These are phyloP conservation scores for Ilyonectria robusta DNA, from an alignment of 2,329 filamentous ascomycete genomes.

Conservation along the genomic window DNA sequence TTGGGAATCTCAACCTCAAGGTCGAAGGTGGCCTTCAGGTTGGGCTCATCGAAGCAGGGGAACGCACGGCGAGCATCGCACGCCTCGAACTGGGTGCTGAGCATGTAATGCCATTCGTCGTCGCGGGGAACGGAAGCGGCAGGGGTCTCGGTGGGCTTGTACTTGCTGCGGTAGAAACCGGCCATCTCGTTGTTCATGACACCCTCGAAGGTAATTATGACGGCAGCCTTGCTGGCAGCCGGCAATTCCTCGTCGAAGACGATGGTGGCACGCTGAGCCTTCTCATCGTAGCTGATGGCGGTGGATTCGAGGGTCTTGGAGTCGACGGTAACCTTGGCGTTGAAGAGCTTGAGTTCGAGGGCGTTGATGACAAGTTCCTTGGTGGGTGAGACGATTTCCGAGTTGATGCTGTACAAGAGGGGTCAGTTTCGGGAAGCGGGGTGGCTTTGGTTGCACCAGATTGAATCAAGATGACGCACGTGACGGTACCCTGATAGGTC, in stretches of 20 bases:
- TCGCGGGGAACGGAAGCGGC: slow-evolving; percentile 84
- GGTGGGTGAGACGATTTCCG: slow-evolving; percentile 78
- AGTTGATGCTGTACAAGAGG: slow-evolving; percentile 73
- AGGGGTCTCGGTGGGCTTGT: slow-evolving; percentile 83
- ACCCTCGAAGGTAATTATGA: slow-evolving; percentile 83
- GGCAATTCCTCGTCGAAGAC: slow-evolving; percentile 81
- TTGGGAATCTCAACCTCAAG: slow-evolving; percentile 92
- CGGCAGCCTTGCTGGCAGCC: slow-evolving; percentile 73
- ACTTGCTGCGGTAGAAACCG: slow-evolving; percentile 94
- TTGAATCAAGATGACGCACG: slow-evolving; percentile 55
- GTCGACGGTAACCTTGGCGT: slow-evolving; percentile 72
- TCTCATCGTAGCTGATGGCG: slow-evolving; percentile 83
- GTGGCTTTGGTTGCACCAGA: slow-evolving; percentile 24
- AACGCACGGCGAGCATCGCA: slow-evolving; percentile 96
- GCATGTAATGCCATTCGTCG: slow-evolving; percentile 78
- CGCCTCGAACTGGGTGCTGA: slow-evolving; percentile 97
- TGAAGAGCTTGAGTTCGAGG: slow-evolving; percentile 84
- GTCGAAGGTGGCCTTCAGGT: slow-evolving; percentile 96
- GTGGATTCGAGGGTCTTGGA: slow-evolving; percentile 72
- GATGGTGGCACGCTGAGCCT: slow-evolving; percentile 86
- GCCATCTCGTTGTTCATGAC: slow-evolving; percentile 92
- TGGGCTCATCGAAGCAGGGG: slow-evolving; percentile 98
- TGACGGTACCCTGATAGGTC: slow-evolving; percentile 87
- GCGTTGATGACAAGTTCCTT: slow-evolving; percentile 88
- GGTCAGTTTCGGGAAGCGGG: slow-evolving; percentile 29